These are phyloP conservation scores for Emmonsia crescens DNA, from an alignment of 2,329 filamentous ascomycete genomes.

Conservation along the genomic window DNA sequence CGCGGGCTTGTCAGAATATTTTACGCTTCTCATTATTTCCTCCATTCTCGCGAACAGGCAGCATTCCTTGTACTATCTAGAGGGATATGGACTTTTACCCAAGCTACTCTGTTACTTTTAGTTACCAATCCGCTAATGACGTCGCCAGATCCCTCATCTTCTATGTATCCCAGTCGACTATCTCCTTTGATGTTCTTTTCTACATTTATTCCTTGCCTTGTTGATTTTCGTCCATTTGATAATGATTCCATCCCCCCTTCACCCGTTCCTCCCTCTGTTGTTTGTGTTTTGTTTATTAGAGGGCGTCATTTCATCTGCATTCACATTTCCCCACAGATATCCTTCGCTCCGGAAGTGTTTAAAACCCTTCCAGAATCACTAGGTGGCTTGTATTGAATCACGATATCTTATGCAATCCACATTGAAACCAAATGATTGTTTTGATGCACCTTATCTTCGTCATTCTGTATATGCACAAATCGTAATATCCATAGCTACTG, in stretches of 20 bases:
- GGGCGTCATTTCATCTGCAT: conserved; percentile 12
- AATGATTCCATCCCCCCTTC: conserved; percentile 5
- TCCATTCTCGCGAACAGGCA: neutral
- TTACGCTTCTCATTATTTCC: neutral
- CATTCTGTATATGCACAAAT: no score
- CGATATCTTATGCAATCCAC: neutral
- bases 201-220: neutral
- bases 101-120: neutral
- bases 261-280: conserved; percentile 6
- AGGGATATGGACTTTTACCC: neutral
- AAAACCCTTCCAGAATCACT: neutral
- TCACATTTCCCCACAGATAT: conserved; percentile 4
- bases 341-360: neutral
- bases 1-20: neutral
- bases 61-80: neutral
- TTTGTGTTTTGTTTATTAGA: conserved; percentile 11
- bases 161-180: neutral
- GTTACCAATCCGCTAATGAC: neutral
- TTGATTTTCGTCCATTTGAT: conserved; percentile 1
- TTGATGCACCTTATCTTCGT: neutral
- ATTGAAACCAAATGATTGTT: neutral
- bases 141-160: conserved; percentile 2
- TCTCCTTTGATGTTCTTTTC: neutral
- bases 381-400: neutral
- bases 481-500: no score